Base-by-base conservation (phyloP, 352 stramenopile genomes). In the Aphanomyces euteiches region DNA sequence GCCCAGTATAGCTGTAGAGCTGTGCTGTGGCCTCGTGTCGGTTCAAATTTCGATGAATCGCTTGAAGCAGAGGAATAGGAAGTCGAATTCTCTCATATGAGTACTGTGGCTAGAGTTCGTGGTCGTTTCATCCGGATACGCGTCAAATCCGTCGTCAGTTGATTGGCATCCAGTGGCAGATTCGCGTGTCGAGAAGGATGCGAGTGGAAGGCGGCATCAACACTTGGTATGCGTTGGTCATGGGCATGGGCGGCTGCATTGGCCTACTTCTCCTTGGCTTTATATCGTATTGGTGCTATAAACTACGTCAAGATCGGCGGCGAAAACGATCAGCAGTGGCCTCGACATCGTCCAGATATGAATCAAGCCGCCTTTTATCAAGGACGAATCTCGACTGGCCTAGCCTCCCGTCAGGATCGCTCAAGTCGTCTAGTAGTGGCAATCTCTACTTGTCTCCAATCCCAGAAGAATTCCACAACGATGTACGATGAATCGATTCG, bases 271-370 rank as follows among this genome's bases (percentile, higher is more conserved):
- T 61, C 19, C 54, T 61, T 7, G 54, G 54, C 19, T 61, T 61
- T 37, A 61, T 61, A 28, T 61, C 54, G 54, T 61, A 61, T 37
- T 61, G 21, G 15, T 61, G 54, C 54, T 61, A 40, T 37, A 61
- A 61, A 37, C 13, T 61, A 19, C 54, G 54, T 37, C 54, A 61
- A 37, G 54, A 61, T 37, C 15, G 10, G 36, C 54, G 1, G 54
- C 54, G 54, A 7, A 28, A 37, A n/a, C 8, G 50, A 13, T 10
- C 50, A 58, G n/a, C 3, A n/a, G n/a, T 58, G 50, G n/a, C 7
- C 8, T 61, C 54, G 54, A 61, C 7, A 7, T 40, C 17, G 54
- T 36, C 15, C 13, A 37, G n/a, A 13, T 56, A 67, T 28, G 59
- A 67, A 36, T 56, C 59, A 21, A 56, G 39, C 39, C 59, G 56